Percentiles rank a stretch among this genome's conserved stretches.
phyloP scores from a whole-genome alignment of 768 basidiomycete species.

The Tremella fuciformis region DNA sequence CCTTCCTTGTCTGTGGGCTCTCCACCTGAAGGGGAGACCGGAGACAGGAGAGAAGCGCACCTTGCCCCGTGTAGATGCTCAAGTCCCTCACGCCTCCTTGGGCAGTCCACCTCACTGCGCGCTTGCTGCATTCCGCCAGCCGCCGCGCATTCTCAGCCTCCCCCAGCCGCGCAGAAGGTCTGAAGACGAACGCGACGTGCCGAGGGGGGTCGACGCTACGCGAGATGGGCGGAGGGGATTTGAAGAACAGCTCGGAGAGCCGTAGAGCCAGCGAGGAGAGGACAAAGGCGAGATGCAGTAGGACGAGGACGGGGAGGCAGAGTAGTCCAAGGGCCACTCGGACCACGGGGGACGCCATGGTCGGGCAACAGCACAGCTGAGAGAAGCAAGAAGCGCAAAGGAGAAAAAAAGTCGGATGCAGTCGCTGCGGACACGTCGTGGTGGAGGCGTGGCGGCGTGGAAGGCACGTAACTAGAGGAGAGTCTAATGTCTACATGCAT shows the following conservation, averaged over 20 bases:
- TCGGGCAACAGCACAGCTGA: neutral
- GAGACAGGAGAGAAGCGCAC: too few species aligned
- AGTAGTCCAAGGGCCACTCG: neutral
- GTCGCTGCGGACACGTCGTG: neutral
- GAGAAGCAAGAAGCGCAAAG: slow-evolving; percentile 2
- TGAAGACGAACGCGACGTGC: slow-evolving; percentile 21
- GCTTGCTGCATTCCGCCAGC: slow-evolving; percentile 12
- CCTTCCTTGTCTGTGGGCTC: too few species aligned
- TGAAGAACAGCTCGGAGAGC: neutral
- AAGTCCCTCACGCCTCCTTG: slow-evolving; percentile 17
- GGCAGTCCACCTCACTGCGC: slow-evolving; percentile 11
- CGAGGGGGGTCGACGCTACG: neutral
- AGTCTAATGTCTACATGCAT: neutral
- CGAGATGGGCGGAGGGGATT: neutral
- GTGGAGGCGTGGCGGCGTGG: neutral
- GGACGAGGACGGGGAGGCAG: neutral
- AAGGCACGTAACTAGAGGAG: neutral
- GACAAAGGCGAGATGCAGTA: neutral
- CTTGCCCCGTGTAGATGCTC: slow-evolving; percentile 15
- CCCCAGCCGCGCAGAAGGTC: neutral
- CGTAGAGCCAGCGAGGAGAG: slow-evolving; percentile 1
- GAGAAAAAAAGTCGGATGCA: neutral
- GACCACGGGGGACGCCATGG: neutral
- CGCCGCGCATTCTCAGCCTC: neutral
- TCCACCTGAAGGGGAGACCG: too few species aligned